Conservation (phyloP, 2,329 filamentous ascomycete species). For the Xylaria sp. region DNA sequence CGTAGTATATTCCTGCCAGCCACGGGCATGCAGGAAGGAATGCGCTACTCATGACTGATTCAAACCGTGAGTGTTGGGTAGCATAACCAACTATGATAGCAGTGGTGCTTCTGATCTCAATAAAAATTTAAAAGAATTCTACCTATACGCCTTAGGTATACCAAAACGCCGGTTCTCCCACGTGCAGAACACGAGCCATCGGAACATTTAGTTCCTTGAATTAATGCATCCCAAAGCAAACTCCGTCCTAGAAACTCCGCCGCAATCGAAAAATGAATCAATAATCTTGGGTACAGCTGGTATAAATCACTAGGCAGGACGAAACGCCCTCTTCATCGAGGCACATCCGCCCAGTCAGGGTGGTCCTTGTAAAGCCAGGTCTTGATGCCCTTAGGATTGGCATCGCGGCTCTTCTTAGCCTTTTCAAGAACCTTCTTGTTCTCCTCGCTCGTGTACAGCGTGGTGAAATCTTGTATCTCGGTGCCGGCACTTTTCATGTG, state of each 20-base stretch:
- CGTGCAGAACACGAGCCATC: not conserved
- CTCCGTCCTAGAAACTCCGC: not conserved
- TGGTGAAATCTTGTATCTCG: slow-evolving; percentile 64
- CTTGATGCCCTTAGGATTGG: slow-evolving; percentile 67
- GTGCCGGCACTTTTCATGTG: slow-evolving; percentile 60
- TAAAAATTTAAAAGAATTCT: not conserved
- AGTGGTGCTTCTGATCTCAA: not conserved
- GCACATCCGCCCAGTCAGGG: slow-evolving; percentile 64
- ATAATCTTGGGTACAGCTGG: not conserved
- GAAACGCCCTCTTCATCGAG: slow-evolving; percentile 24
- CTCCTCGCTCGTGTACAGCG: slow-evolving; percentile 59
- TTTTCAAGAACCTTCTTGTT: slow-evolving; percentile 63
- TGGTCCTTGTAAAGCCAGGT: slow-evolving; percentile 70
- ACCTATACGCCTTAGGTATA: not conserved
- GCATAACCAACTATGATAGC: not conserved
- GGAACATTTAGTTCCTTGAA: not conserved
- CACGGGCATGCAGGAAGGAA: no score
- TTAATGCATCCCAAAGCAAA: not conserved
- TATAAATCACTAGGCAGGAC: slow-evolving; percentile 15
- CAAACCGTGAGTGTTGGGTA: not conserved
- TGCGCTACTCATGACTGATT: not conserved
- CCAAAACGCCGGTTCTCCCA: slow-evolving; percentile 2
- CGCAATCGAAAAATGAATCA: slow-evolving; percentile 9
- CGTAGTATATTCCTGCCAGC: no score
- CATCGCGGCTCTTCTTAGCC: slow-evolving; percentile 63